Evolutionary conservation across 164 flowering plant species (phyloP), one percentile per base, ranked within the genome.

Genomic region (Pachysandra terminalis): DNA sequence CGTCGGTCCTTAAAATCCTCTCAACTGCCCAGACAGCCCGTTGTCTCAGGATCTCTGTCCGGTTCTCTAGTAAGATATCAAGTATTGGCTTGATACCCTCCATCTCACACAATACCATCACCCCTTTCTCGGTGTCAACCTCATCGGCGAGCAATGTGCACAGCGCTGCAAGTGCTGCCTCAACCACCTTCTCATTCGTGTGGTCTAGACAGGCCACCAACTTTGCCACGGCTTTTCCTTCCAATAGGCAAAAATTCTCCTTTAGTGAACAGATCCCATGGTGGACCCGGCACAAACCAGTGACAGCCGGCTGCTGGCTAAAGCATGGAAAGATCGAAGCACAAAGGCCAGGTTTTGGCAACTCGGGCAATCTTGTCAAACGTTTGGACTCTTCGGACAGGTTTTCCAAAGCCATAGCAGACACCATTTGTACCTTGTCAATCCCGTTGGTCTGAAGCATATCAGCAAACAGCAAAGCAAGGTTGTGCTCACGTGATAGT

Each of bases 141-240:
- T 80, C 94, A 74, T 95, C 98, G 1, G 84, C 96, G 67, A 95
- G 71, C 76, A 95, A 63, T 17, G 98, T 92, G 68, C 86, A 92
- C 2, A 95, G 61, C 25, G 99, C 99, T 17, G 93, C 96, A 5
- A 95, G 83, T 19, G 93, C 84, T 19, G 97, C 94, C 77, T 89
- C 98, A 28, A 89, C 93, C 52, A 90, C 96, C 62, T 83, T 85
- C 70, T 86, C 96, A 52, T 89, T 88, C 41, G 80, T 76, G 82
- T 95, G 98, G 76, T 95, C 97, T 63, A 95, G 67, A 68, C 91
- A 88, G 8, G 96, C 91, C 12, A 87, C 93, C 77, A 95, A 68
- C 73, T 83, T 88, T 61, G 78, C 89, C 59, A 95, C 83, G 10
- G 84, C 96, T 35, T 78, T 86, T 63, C 97, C 99, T 74, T 90